Conservation (phyloP, 148 eudicot species). For the Rhododendron ferrugineum region DNA sequence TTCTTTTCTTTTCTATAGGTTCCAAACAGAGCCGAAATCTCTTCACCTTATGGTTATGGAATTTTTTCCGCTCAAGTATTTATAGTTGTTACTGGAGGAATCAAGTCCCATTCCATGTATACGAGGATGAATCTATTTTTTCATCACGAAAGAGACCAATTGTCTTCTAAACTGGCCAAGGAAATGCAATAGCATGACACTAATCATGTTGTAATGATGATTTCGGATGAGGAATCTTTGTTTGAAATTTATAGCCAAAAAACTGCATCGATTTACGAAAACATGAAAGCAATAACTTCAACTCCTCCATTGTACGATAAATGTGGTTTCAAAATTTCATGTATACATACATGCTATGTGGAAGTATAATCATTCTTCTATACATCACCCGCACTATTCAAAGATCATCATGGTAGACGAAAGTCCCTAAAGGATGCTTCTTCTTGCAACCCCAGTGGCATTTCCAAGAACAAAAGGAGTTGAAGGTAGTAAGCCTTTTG, state of each 20-base stretch:
- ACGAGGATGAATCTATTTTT: background rate
- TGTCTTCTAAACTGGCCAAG: background rate
- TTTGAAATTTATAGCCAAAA: background rate
- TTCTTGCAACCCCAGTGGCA: constrained; percentile 76
- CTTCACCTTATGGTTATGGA: background rate
- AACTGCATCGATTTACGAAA: background rate
- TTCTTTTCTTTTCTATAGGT: too few relatives aligned
- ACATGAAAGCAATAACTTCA: background rate
- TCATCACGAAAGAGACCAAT: background rate
- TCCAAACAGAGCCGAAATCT: too few relatives aligned
- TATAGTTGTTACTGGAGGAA: constrained; percentile 8
- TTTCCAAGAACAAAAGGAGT: constrained; percentile 46
- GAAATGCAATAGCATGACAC: background rate
- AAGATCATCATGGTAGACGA: constrained; percentile 24
- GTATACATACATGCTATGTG: background rate
- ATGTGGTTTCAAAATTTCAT: background rate
- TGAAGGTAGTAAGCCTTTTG: constrained; percentile 41
- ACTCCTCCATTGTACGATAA: background rate
- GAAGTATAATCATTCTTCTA: constrained; percentile 9
- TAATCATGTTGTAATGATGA: background rate
- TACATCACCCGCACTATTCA: constrained; percentile 20
- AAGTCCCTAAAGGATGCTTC: constrained; percentile 18
- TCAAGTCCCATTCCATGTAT: background rate
- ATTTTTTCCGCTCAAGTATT: background rate
- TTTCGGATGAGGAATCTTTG: background rate